Conservation (phyloP, 768 basidiomycete genomes). For the Tylopilus cervinicoccineus region DNA sequence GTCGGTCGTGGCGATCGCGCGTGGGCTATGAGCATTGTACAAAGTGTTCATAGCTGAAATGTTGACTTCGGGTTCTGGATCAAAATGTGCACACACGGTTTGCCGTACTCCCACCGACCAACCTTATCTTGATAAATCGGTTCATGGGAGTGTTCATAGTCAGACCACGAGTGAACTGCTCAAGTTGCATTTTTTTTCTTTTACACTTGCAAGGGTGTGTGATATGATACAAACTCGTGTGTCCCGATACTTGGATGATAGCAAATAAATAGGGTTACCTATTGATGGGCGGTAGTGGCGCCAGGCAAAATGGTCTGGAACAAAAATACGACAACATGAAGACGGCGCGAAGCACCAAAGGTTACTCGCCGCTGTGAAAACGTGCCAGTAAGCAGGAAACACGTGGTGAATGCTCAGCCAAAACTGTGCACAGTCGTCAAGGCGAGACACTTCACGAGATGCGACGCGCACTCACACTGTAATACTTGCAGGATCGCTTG, state of each 20-base stretch:
- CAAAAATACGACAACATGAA: neutral
- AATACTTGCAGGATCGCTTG: slow-evolving; percentile 21
- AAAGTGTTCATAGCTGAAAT: slow-evolving; percentile 21
- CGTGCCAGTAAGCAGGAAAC: slow-evolving; percentile 15
- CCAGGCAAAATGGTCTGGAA: neutral
- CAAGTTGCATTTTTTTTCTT: neutral
- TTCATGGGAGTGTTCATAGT: neutral
- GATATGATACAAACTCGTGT: neutral
- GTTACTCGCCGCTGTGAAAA: neutral
- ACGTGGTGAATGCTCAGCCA: slow-evolving; percentile 15
- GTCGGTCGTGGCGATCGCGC: slow-evolving; percentile 45
- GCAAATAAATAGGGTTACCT: neutral
- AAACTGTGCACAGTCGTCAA: slow-evolving; percentile 4
- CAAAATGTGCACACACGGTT: neutral
- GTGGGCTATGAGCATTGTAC: slow-evolving; percentile 62
- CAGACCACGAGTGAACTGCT: neutral
- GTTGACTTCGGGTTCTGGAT: neutral
- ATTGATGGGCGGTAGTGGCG: neutral
- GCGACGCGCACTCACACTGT: slow-evolving; percentile 14
- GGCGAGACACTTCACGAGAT: neutral
- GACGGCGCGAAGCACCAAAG: neutral
- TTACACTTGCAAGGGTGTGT: no score
- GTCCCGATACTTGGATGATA: neutral
- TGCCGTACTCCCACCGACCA: neutral
- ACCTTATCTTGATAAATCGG: no score